phyloP scores from a whole-genome alignment of 1,139 yeast genomes.

The Hanseniaspora uvarum region DNA sequence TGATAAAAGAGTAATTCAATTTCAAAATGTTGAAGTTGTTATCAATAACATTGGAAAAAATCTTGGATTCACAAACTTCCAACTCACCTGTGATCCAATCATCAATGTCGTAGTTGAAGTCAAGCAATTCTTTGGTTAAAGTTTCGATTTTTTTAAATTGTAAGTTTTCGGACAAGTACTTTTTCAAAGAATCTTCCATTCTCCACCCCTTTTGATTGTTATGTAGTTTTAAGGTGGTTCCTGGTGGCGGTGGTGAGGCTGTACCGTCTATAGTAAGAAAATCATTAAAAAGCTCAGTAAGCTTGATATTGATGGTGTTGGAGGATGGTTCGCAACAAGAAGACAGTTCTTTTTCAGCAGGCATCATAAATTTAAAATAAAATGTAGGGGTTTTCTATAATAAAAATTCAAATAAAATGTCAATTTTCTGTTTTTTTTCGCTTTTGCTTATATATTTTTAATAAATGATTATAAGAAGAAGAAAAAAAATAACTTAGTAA shows the following conservation, averaged over 20 bases:
- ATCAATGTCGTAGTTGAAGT: conserved; percentile 35
- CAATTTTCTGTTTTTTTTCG: too few relatives aligned
- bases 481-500: too few relatives aligned
- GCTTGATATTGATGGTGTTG: conserved; percentile 3
- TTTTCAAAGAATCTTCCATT: conserved; percentile 2
- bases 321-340: conserved; percentile 6
- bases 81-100: conserved; percentile 49
- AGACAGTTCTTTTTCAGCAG: conserved; percentile 7
- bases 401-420: too few relatives aligned
- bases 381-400: background rate
- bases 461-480: too few relatives aligned
- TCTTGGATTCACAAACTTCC: conserved; percentile 42
- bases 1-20: conserved; percentile 34
- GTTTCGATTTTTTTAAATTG: conserved; percentile 16
- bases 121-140: conserved; percentile 13
- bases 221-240: background rate
- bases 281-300: conserved; percentile 10
- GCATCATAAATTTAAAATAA: background rate
- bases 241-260: conserved; percentile 17
- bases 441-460: too few relatives aligned
- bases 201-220: background rate
- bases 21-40: conserved; percentile 26
- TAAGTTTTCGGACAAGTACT: conserved; percentile 9
- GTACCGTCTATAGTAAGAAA: conserved; percentile 12
- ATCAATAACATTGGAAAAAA: conserved; percentile 59